phyloP scores from a whole-genome alignment of 176 grass and related monocot genomes.

The Oryza punctata region DNA sequence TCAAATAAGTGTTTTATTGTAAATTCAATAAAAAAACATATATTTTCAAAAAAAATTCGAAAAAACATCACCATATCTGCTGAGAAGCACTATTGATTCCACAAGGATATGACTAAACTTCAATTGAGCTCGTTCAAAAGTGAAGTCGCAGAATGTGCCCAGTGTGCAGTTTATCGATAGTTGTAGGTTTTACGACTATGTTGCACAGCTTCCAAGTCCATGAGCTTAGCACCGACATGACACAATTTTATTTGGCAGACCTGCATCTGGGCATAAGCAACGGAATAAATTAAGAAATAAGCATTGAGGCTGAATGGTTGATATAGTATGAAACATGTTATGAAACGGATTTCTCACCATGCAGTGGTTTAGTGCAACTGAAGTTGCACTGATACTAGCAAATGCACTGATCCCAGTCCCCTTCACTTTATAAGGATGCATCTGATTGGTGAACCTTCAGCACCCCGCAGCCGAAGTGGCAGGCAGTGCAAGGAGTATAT shows the following conservation, averaged over 20 bases:
- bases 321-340: not conserved
- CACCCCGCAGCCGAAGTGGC: slow-evolving; percentile 49
- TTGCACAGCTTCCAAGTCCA: not conserved
- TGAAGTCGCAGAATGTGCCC: too few relatives aligned
- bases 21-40: too few relatives aligned
- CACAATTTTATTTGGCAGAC: too few relatives aligned
- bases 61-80: too few relatives aligned
- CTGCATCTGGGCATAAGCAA: too few relatives aligned
- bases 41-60: too few relatives aligned
- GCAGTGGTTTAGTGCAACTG: not conserved
- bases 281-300: not conserved
- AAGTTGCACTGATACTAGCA: not conserved
- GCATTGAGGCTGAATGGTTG: not conserved
- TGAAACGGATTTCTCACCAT: not conserved
- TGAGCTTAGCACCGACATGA: not conserved
- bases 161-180: too few relatives aligned
- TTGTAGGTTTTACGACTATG: not conserved
- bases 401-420: too few relatives aligned
- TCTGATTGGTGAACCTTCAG: slow-evolving; percentile 55
- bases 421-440: slow-evolving; percentile 60
- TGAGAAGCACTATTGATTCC: too few relatives aligned
- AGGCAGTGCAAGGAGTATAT: slow-evolving; percentile 56
- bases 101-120: too few relatives aligned
- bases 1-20: too few relatives aligned
- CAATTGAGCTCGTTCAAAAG: too few relatives aligned